phyloP scores from a whole-genome alignment of 139 green algal species.

The Limnomonas spitsbergensis region DNA sequence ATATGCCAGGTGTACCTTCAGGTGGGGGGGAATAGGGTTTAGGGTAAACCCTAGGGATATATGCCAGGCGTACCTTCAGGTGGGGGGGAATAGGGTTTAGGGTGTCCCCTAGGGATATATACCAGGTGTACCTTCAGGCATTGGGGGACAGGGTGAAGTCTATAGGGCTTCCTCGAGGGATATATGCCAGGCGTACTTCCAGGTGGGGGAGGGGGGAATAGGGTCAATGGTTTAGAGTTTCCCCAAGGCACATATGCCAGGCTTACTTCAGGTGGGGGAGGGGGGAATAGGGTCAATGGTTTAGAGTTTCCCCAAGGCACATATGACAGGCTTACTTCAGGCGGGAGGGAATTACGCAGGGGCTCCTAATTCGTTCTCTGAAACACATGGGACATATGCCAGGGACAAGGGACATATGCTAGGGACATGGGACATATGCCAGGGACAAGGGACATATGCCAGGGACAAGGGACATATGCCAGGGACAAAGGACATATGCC shows the following conservation, averaged over 20 bases:
- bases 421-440: constrained; percentile 27
- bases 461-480: too few relatives aligned
- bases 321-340: constrained; percentile 32
- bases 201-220: constrained; percentile 25
- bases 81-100: too few relatives aligned
- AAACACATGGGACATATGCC: constrained; percentile 20
- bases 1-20: constrained; percentile 33
- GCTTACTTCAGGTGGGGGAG: constrained; percentile 23
- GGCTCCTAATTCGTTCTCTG: too few relatives aligned
- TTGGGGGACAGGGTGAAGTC: not conserved
- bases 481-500: too few relatives aligned
- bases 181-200: constrained; percentile 31
- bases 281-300: too few relatives aligned
- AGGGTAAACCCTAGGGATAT: constrained; percentile 17
- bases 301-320: constrained; percentile 13
- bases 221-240: too few relatives aligned
- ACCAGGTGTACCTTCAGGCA: constrained; percentile 33
- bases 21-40: too few relatives aligned
- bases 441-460: too few relatives aligned
- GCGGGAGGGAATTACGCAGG: too few relatives aligned
- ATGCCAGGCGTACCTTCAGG: constrained; percentile 32
- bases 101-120: constrained; percentile 13
- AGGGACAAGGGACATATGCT: constrained; percentile 26
- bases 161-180: too few relatives aligned
- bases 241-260: constrained; percentile 23